These are phyloP conservation scores for Penicillium dipodomyicola DNA, from an alignment of 495 filamentous ascomycete species.

Conservation along the genomic window DNA sequence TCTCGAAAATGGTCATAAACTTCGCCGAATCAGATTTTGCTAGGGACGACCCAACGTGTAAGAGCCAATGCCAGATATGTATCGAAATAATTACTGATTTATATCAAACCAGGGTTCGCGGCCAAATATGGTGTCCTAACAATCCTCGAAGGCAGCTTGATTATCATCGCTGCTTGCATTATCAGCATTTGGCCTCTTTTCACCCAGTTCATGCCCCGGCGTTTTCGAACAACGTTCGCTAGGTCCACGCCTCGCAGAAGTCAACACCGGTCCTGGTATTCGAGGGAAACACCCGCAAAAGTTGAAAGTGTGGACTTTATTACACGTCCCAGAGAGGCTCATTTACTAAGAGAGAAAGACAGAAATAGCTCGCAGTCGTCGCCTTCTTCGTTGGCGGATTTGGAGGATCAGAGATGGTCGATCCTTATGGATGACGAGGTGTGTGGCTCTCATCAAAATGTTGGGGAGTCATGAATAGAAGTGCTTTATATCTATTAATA, in stretches of 20 bases:
- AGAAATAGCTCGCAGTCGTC: slow-evolving; percentile 15
- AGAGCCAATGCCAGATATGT: not conserved
- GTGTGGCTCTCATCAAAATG: not conserved
- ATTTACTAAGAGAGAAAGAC: not conserved
- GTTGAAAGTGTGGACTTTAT: not conserved
- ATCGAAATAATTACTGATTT: not conserved
- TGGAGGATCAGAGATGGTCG: slow-evolving; percentile 21
- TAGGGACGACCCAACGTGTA: slow-evolving; percentile 22
- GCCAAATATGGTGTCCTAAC: slow-evolving; percentile 16
- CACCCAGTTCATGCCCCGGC: slow-evolving; percentile 13
- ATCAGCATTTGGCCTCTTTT: slow-evolving; percentile 25
- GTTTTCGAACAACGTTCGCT: slow-evolving; percentile 2
- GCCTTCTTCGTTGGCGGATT: slow-evolving; percentile 18
- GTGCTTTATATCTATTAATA: not conserved
- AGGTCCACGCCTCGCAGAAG: not conserved
- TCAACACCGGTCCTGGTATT: slow-evolving; percentile 5
- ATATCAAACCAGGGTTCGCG: slow-evolving; percentile 10
- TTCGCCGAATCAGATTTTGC: slow-evolving; percentile 7
- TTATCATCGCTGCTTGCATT: slow-evolving; percentile 24
- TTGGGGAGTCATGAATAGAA: slow-evolving; percentile 6
- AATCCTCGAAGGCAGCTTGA: slow-evolving; percentile 14
- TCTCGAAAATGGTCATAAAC: slow-evolving; percentile 20
- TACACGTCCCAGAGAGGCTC: not conserved
- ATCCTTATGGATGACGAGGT: slow-evolving; percentile 6
- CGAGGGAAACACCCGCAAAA: not conserved